These are phyloP conservation scores for Isabelozyma pseudorhagii DNA, from an alignment of 805 yeast genomes.

Conservation along the genomic window DNA sequence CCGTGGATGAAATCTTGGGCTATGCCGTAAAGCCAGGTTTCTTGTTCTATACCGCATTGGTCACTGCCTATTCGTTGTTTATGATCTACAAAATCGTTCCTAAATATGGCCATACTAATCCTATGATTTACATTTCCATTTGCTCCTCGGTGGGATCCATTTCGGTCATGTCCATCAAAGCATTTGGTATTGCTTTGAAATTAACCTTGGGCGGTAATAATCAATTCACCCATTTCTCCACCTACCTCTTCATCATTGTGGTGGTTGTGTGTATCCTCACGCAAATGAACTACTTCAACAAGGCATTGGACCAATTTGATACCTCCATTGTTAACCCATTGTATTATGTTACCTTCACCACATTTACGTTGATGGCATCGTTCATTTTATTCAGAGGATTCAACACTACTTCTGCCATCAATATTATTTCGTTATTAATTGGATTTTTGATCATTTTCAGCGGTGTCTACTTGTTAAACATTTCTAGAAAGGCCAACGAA, in stretches of 20 bases:
- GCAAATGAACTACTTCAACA: constrained; percentile 92
- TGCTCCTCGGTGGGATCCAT: constrained; percentile 90
- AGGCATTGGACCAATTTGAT: constrained; percentile 89
- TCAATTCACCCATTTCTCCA: constrained; percentile 81
- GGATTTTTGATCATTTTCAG: constrained; percentile 85
- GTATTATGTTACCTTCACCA: constrained; percentile 88
- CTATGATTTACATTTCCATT: constrained; percentile 85
- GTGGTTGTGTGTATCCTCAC: constrained; percentile 81
- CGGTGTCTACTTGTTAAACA: constrained; percentile 80
- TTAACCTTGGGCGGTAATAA: constrained; percentile 81
- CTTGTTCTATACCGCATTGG: constrained; percentile 59
- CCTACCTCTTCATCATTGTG: constrained; percentile 75
- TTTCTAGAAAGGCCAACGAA: constrained; percentile 64
- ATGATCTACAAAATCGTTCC: constrained; percentile 87
- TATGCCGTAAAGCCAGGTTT: constrained; percentile 81
- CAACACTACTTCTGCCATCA: constrained; percentile 76
- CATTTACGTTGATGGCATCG: constrained; percentile 81
- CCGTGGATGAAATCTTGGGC: constrained; percentile 81
- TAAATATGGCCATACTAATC: constrained; percentile 70
- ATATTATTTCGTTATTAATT: constrained; percentile 74
- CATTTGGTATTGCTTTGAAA: constrained; percentile 88
- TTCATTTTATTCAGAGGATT: constrained; percentile 84
- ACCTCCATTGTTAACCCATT: constrained; percentile 89
- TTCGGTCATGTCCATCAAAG: constrained; percentile 88
- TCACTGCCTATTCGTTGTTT: constrained; percentile 64